Conservation (phyloP, 169 alveolate genomes). For the Plasmodium cynomolgi region DNA sequence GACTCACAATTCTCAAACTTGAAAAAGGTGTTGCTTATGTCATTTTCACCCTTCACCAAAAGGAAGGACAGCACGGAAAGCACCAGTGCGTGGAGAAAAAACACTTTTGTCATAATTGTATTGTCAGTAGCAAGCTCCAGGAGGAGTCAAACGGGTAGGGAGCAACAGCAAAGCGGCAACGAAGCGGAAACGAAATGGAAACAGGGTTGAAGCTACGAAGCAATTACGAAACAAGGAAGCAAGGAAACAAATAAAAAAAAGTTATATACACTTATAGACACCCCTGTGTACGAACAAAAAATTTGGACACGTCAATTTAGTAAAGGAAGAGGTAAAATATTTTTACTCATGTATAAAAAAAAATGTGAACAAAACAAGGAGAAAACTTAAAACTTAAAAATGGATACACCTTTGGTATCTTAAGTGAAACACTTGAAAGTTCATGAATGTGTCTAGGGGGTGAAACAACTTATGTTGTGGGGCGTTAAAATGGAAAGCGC, state of each 20-base stretch:
- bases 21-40: constrained; percentile 65
- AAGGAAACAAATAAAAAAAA: constrained; percentile 10
- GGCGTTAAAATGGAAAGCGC: neutral
- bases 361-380: neutral
- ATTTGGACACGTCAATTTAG: constrained; percentile 2
- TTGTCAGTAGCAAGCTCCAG: neutral
- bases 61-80: constrained; percentile 12
- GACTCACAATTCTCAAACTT: constrained; percentile 68
- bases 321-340: neutral
- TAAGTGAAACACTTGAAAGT: neutral
- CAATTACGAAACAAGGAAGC: neutral
- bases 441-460: neutral
- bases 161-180: neutral
- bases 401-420: constrained; percentile 12
- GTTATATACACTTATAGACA: constrained; percentile 14
- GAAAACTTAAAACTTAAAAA: neutral
- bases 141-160: neutral
- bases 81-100: constrained; percentile 31
- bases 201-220: neutral
- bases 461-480: constrained; percentile 36
- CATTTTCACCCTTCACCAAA: constrained; percentile 64
- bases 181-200: neutral
- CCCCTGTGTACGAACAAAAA: neutral
- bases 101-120: constrained; percentile 52
- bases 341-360: neutral